Percentiles rank a stretch among this genome's conserved stretches.
Conservation (phyloP, 2,329 filamentous ascomycete genomes). For the Neonectria coccinea region DNA sequence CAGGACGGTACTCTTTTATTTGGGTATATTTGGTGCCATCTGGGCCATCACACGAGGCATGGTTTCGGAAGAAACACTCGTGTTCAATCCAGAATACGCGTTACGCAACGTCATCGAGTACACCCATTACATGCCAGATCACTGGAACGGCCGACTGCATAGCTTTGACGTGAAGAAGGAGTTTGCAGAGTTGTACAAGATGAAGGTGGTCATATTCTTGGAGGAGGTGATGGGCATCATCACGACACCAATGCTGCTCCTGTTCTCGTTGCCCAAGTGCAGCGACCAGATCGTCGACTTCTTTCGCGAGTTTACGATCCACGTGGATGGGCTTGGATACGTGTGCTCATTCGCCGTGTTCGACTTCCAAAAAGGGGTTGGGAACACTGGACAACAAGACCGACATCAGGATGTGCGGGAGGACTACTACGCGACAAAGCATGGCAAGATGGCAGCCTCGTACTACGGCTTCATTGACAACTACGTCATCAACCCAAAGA, state of each 20-base stretch:
- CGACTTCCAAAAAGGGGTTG: slow-evolving; percentile 87
- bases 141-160: slow-evolving; percentile 91
- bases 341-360: slow-evolving; percentile 98
- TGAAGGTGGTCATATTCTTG: slow-evolving; percentile 90
- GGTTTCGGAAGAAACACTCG: slow-evolving; percentile 86
- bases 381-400: slow-evolving; percentile 55
- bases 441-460: slow-evolving; percentile 98
- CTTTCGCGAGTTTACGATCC: slow-evolving; percentile 96
- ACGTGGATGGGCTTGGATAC: slow-evolving; percentile 95
- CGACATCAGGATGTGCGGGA: slow-evolving; percentile 76
- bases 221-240: slow-evolving; percentile 94
- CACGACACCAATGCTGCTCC: slow-evolving; percentile 88
- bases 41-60: slow-evolving; percentile 87
- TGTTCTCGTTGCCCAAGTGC: slow-evolving; percentile 86
- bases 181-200: slow-evolving; percentile 90
- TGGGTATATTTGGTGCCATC: slow-evolving; percentile 83
- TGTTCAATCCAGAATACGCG: slow-evolving; percentile 93
- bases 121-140: slow-evolving; percentile 89
- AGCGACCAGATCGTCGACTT: slow-evolving; percentile 97
- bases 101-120: slow-evolving; percentile 90
- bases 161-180: slow-evolving; percentile 93
- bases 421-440: slow-evolving; percentile 94
- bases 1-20: slow-evolving; percentile 89
- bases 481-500: slow-evolving; percentile 81
- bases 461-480: slow-evolving; percentile 96